phyloP scores from a whole-genome alignment of 179 eudicot genomes.

The Dionaea muscipula region DNA sequence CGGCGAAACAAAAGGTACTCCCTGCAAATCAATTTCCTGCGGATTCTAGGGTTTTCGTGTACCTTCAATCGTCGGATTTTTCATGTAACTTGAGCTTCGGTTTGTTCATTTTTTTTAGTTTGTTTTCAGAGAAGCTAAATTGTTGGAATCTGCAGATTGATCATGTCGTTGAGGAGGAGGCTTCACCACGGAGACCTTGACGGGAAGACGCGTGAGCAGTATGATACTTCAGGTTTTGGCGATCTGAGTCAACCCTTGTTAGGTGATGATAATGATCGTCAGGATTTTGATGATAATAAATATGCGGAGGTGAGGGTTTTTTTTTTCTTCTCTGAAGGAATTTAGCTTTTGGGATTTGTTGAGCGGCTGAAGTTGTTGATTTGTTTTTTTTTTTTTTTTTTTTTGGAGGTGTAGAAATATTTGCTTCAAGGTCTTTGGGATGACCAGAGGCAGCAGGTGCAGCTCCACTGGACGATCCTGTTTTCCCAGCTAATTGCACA shows the following conservation, averaged over 20 bases:
- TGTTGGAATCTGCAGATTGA: too few species aligned
- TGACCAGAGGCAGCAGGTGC: slow-evolving; percentile 55
- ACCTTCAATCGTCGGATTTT: too few species aligned
- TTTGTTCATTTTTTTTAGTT: too few species aligned
- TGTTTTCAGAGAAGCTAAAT: too few species aligned
- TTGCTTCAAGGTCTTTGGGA: slow-evolving; percentile 42
- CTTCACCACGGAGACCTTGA: slow-evolving; percentile 85
- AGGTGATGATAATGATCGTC: slow-evolving; percentile 20
- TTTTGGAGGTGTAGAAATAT: slow-evolving; percentile 19
- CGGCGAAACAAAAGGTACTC: too few species aligned
- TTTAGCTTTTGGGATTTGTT: background rate
- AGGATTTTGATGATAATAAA: slow-evolving; percentile 26
- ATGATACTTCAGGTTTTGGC: slow-evolving; percentile 36
- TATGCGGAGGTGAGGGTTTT: slow-evolving; percentile 28
- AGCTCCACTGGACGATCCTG: slow-evolving; percentile 68
- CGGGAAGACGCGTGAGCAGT: slow-evolving; percentile 58
- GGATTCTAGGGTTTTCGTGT: too few species aligned
- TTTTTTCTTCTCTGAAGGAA: background rate
- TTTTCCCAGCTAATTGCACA: slow-evolving; percentile 75
- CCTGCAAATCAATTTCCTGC: too few species aligned
- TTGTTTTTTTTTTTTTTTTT: slow-evolving; percentile 2
- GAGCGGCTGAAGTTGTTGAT: background rate
- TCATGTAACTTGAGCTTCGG: too few species aligned
- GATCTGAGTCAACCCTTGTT: slow-evolving; percentile 72
- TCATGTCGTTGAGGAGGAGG: slow-evolving; percentile 49